These are phyloP conservation scores for Brassica incana DNA, from an alignment of 345 rosid species.

Conservation along the genomic window DNA sequence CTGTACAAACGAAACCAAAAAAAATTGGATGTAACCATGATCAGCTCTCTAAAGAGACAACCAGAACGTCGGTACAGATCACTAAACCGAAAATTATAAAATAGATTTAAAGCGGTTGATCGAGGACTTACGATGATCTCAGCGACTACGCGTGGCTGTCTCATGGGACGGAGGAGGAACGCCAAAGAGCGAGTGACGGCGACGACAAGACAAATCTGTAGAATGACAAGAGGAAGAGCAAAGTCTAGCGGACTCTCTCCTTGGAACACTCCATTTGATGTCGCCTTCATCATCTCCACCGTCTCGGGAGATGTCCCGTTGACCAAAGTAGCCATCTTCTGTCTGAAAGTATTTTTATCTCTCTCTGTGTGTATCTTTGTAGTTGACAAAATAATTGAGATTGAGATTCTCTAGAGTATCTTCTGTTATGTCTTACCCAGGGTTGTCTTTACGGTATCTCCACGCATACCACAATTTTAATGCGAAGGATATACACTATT, in stretches of 20 bases:
- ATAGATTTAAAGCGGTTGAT: no score
- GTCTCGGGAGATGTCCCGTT: conserved; percentile 4
- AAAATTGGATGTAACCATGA: not conserved
- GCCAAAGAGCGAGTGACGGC: conserved; percentile 65
- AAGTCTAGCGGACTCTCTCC: conserved; percentile 63
- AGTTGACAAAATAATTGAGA: not conserved
- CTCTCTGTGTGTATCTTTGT: not conserved
- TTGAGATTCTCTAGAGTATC: not conserved
- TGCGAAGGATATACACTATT: no score
- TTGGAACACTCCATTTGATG: conserved; percentile 73
- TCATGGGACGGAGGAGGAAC: conserved; percentile 57
- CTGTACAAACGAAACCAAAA: not conserved
- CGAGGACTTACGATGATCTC: conserved; percentile 63
- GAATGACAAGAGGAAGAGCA: conserved; percentile 71
- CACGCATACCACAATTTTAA: no score
- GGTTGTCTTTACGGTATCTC: not conserved
- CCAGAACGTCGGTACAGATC: not conserved
- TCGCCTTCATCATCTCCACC: conserved; percentile 54
- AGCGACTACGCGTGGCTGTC: conserved; percentile 85
- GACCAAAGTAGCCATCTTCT: not conserved
- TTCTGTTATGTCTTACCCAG: not conserved
- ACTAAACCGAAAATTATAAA: not conserved
- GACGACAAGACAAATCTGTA: conserved; percentile 72
- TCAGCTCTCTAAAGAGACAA: not conserved
- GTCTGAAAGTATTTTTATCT: not conserved